A percentile compares a stretch with the other conserved stretches of the same genome.
Conservation (phyloP, 139 green algal species). For the Picochlorum sp. region DNA sequence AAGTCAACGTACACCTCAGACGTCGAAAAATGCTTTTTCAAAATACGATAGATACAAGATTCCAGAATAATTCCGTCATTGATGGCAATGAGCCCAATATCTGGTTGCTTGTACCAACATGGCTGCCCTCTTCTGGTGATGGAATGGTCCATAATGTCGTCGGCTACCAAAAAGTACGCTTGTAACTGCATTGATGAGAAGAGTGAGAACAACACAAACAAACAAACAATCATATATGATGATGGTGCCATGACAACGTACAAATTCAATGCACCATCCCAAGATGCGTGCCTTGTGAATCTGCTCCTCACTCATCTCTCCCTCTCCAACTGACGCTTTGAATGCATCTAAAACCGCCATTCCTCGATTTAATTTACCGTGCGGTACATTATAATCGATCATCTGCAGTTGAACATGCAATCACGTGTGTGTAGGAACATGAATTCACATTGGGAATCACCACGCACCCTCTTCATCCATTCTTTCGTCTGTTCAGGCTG, state of each 20-base stretch:
- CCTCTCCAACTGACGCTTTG: constrained; percentile 4
- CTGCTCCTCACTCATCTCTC: constrained; percentile 46
- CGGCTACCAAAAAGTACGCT: constrained; percentile 96
- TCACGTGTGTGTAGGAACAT: no score
- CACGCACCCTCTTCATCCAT: constrained; percentile 62
- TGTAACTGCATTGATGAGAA: constrained; percentile 60
- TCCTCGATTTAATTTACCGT: constrained; percentile 94
- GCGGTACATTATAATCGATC: constrained; percentile 90
- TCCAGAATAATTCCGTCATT: constrained; percentile 98
- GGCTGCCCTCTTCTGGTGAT: constrained; percentile 92
- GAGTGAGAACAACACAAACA: constrained; percentile 1
- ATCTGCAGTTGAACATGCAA: constrained; percentile 43
- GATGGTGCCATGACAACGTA: constrained; percentile 21
- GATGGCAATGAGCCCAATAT: constrained; percentile 83
- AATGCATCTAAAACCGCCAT: constrained; percentile 90
- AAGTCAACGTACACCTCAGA: constrained; percentile 56
- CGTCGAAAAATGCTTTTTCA: constrained; percentile 67
- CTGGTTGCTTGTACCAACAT: constrained; percentile 90
- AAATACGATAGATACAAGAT: constrained; percentile 84
- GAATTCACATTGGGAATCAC: not conserved
- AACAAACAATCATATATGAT: constrained; percentile 26
- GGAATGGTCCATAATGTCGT: constrained; percentile 98
- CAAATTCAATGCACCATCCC: constrained; percentile 97
- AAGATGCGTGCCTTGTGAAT: constrained; percentile 68
- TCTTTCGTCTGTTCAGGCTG: constrained; percentile 47